phyloP scores from a whole-genome alignment of 2,329 filamentous ascomycete species.

The Cercospora beticola region DNA sequence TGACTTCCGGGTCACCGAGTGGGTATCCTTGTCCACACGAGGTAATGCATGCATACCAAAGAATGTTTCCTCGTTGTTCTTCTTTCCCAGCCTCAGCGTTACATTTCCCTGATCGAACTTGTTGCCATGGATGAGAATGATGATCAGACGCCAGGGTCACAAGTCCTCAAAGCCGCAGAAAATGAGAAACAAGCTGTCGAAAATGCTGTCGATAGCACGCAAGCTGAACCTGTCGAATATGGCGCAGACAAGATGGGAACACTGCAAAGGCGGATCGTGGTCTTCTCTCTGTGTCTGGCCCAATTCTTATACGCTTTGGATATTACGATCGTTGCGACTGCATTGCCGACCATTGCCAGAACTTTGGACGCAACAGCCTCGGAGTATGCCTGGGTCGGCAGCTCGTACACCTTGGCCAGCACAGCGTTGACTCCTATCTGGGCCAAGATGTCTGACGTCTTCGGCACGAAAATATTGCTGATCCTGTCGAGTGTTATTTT shows the following conservation, averaged over 20 bases:
- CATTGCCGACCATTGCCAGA: constrained; percentile 56
- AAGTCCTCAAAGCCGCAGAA: neutral
- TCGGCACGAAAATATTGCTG: constrained; percentile 62
- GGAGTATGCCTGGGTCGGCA: constrained; percentile 57
- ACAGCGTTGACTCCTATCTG: constrained; percentile 56
- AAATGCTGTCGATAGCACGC: neutral
- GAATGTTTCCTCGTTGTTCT: neutral
- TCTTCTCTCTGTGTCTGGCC: constrained; percentile 10
- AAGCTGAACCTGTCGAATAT: neutral
- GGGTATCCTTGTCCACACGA: neutral
- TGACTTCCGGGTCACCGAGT: constrained; percentile 51
- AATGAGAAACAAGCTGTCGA: neutral
- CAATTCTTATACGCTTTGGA: constrained; percentile 56
- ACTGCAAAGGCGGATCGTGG: neutral
- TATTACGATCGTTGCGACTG: constrained; percentile 63
- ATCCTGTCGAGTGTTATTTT: constrained; percentile 61
- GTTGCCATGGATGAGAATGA: neutral
- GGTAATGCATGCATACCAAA: neutral
- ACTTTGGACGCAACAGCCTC: constrained; percentile 40
- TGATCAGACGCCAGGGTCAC: neutral
- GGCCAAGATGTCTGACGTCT: constrained; percentile 66
- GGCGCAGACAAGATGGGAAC: neutral
- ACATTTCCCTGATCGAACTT: neutral
- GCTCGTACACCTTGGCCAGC: constrained; percentile 52
- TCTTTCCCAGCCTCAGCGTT: neutral